Evolutionary conservation across 192 early-diverging fungal genomes (phyloP), one percentile per base, ranked within the genome.

Genomic region (Podila horticola): DNA sequence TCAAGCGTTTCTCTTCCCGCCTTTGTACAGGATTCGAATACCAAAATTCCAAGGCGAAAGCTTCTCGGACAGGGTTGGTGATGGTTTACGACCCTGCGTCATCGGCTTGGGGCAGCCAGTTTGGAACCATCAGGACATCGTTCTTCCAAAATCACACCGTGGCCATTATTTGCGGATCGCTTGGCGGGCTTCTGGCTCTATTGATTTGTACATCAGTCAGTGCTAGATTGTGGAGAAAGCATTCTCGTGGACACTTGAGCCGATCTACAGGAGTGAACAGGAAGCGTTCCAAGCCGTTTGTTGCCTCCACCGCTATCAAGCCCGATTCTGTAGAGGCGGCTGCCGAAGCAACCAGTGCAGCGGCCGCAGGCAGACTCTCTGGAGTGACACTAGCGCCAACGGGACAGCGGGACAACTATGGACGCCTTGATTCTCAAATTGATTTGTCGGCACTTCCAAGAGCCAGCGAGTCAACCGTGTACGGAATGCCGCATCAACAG

Each of bases 371-470:
- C 6, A 58, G 64, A 22, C 51, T 77, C 38, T 71, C 75, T 5
- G 75, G 69, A 22, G 66, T 67, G 58, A 61, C 64, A 45, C 22
- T 49, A 52, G 15, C 15, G 17, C 22, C 41, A 55, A n/a, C 41
- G 41, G 41, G 41, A 45, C 41, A 45, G 15, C 41, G 41, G 41
- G 41, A 45, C 41, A 57, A 33, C 51, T 30, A 66, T 15, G 33
- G 58, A 1, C 12, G 30, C 10, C 26, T 38, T 48, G 61, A 72
- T 11, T 29, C 65, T 8, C 65, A 72, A 20, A 72, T 79, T 19
- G 76, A 79, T 45, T 70, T 79, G 11, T 79, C 76, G 3, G 48
- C 59, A 8, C 8, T 79, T 19, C 69, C 75, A 10, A 68, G 64
- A 2, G 62, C 63, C 28, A 57, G 69, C 11, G 67, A 76, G 26